These are phyloP conservation scores for Phytophthora melonis DNA, from an alignment of 352 stramenopile genomes.

Conservation along the genomic window DNA sequence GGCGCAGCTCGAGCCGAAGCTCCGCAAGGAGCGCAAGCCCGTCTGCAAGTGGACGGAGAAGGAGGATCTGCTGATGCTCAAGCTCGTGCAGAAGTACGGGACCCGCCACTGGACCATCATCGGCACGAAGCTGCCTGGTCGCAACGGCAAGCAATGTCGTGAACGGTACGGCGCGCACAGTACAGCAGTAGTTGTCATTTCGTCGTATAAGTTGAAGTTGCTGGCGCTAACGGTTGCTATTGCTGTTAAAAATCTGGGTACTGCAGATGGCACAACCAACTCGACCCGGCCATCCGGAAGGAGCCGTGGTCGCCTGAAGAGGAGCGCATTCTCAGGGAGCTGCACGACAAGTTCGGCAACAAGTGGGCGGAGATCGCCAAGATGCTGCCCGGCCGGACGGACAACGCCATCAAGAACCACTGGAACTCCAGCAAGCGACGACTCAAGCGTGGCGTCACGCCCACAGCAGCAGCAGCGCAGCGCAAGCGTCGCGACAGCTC, in stretches of 20 bases:
- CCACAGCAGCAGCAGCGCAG: slow-evolving; percentile 14
- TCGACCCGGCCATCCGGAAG: slow-evolving; percentile 94
- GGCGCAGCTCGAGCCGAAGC: slow-evolving; percentile 11
- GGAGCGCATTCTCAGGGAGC: slow-evolving; percentile 76
- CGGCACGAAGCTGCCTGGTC: slow-evolving; percentile 94
- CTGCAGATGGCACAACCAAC: slow-evolving; percentile 94
- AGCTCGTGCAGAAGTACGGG: slow-evolving; percentile 92
- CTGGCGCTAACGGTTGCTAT: slow-evolving; percentile 2
- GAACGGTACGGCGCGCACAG: slow-evolving; percentile 70
- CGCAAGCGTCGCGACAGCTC: slow-evolving; percentile 29
- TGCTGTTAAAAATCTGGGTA: not conserved
- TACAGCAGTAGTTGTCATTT: not conserved
- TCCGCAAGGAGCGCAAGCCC: slow-evolving; percentile 77
- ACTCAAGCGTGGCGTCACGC: slow-evolving; percentile 57
- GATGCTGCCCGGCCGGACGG: slow-evolving; percentile 84
- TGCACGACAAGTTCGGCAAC: slow-evolving; percentile 88
- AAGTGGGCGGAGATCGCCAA: slow-evolving; percentile 94
- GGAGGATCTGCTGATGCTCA: slow-evolving; percentile 91
- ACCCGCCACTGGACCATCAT: slow-evolving; percentile 98
- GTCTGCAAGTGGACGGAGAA: slow-evolving; percentile 90
- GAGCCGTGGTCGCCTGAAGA: slow-evolving; percentile 93
- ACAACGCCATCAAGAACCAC: slow-evolving; percentile 95
- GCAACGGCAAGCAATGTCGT: slow-evolving; percentile 95
- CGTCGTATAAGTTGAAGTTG: slow-evolving; percentile 10
- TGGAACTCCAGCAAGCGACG: slow-evolving; percentile 91